These are phyloP conservation scores for Nidularia pulvinata DNA, from an alignment of 768 basidiomycete genomes.

Conservation along the genomic window DNA sequence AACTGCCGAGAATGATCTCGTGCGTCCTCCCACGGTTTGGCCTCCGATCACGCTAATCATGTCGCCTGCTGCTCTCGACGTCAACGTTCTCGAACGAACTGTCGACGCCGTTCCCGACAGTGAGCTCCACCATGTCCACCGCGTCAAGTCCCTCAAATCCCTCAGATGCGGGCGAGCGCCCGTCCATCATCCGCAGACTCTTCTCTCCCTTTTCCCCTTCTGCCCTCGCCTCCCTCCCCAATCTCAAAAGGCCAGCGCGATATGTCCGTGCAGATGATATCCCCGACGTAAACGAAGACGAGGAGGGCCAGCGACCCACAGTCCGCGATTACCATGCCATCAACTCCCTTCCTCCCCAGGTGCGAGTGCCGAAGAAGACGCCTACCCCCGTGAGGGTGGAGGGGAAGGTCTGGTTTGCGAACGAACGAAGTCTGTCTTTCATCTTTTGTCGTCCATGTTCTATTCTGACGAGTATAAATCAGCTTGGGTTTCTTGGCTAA, in stretches of 20 bases:
- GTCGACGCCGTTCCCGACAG: too few relatives aligned
- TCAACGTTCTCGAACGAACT: too few relatives aligned
- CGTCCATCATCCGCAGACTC: conserved; percentile 48
- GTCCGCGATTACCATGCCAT: conserved; percentile 79
- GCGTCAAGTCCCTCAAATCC: too few relatives aligned
- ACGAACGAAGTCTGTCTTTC: conserved; percentile 77
- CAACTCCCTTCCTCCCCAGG: conserved; percentile 57
- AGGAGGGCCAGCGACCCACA: conserved; percentile 53
- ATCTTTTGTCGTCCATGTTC: neutral
- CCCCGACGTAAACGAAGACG: conserved; percentile 54
- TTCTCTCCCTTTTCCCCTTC: conserved; percentile 65
- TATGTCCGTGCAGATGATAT: conserved; percentile 77
- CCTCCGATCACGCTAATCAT: too few relatives aligned
- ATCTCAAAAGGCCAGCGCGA: conserved; percentile 36
- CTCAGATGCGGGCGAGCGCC: neutral
- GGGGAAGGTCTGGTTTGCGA: conserved; percentile 97
- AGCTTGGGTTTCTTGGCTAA: conserved; percentile 96
- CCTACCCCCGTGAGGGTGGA: conserved; percentile 85
- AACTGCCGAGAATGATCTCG: neutral
- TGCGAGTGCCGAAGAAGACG: conserved; percentile 82
- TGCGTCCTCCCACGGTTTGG: neutral
- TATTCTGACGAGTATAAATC: neutral
- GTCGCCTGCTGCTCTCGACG: too few relatives aligned
- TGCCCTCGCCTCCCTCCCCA: conserved; percentile 52
- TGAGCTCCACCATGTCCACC: too few relatives aligned